phyloP scores from a whole-genome alignment of 768 basidiomycete species.

The Termitomyces sp. region DNA sequence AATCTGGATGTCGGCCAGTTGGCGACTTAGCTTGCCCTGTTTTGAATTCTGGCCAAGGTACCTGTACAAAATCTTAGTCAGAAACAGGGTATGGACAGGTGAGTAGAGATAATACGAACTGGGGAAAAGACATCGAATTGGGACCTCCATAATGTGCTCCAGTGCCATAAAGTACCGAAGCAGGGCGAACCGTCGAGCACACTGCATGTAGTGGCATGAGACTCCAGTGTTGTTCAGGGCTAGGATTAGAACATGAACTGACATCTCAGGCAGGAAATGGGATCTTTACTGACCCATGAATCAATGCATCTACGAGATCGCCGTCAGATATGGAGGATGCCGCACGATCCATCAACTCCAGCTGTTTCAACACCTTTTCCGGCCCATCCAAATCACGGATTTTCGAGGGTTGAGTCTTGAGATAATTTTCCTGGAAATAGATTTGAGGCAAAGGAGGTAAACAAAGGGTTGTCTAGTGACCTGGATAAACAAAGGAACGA shows the following conservation, averaged over 20 bases:
- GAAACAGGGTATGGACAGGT: not conserved
- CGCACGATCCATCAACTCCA: slow-evolving; percentile 83
- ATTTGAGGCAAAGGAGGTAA: not conserved
- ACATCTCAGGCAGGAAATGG: not conserved
- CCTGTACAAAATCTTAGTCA: slow-evolving; percentile 36
- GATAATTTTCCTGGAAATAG: slow-evolving; percentile 82
- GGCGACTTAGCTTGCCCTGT: slow-evolving; percentile 74
- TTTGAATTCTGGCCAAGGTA: slow-evolving; percentile 99
- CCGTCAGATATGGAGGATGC: slow-evolving; percentile 93
- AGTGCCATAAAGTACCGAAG: slow-evolving; percentile 77
- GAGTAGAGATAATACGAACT: slow-evolving; percentile 48
- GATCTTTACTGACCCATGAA: slow-evolving; percentile 70
- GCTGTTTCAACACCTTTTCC: slow-evolving; percentile 64
- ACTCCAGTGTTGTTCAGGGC: slow-evolving; percentile 93
- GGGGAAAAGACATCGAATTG: slow-evolving; percentile 75
- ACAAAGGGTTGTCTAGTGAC: slow-evolving; percentile 32
- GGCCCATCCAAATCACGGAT: slow-evolving; percentile 58
- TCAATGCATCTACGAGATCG: slow-evolving; percentile 89
- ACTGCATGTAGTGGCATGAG: slow-evolving; percentile 94
- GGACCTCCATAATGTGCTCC: slow-evolving; percentile 66
- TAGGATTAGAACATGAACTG: slow-evolving; percentile 26
- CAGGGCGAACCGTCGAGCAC: slow-evolving; percentile 85
- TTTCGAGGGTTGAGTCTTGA: slow-evolving; percentile 75
- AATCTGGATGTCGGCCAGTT: slow-evolving; percentile 87
- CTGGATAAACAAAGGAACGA: slow-evolving; percentile 94